A percentile compares a stretch with the other conserved stretches of the same genome.
Conservation (phyloP, 2,329 filamentous ascomycete genomes). For the Talaromyces sp. region DNA sequence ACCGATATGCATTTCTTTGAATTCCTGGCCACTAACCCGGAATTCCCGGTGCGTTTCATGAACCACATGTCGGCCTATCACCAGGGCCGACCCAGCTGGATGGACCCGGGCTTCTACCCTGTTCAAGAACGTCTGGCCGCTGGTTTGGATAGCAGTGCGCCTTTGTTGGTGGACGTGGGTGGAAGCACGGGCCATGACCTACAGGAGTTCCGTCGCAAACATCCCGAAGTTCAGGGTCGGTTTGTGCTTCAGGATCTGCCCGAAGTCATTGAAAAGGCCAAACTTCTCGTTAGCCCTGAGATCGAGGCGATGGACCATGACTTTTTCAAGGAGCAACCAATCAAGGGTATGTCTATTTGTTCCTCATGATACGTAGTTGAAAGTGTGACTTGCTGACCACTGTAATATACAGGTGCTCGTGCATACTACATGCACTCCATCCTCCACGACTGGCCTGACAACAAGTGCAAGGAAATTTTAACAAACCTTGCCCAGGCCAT, state of each 20-base stretch:
- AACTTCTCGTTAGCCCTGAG: conserved; percentile 20
- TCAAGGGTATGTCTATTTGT: conserved; percentile 38
- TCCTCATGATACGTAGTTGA: background rate
- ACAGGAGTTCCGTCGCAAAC: conserved; percentile 37
- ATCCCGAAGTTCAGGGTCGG: conserved; percentile 40
- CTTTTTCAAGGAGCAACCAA: conserved; percentile 49
- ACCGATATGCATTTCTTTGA: conserved; percentile 33
- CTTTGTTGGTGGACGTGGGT: conserved; percentile 28
- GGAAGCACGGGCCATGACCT: conserved; percentile 27
- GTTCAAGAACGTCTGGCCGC: conserved; percentile 25
- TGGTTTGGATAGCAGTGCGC: conserved; percentile 21
- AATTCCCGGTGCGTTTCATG: conserved; percentile 39
- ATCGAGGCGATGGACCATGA: conserved; percentile 44
- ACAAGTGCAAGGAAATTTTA: conserved; percentile 34
- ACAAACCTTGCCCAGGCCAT: conserved; percentile 26
- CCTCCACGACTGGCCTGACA: conserved; percentile 40
- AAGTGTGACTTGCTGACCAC: background rate
- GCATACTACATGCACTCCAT: conserved; percentile 39
- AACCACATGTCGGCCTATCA: conserved; percentile 44
- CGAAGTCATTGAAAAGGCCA: conserved; percentile 34
- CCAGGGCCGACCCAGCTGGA: conserved; percentile 40
- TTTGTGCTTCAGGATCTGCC: conserved; percentile 53
- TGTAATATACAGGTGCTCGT: conserved; percentile 32
- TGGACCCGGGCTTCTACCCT: conserved; percentile 26
- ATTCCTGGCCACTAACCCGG: conserved; percentile 28